Evolutionary conservation across 2,329 filamentous ascomycete genomes (phyloP).

Genomic region (Cordyceps sp.): DNA sequence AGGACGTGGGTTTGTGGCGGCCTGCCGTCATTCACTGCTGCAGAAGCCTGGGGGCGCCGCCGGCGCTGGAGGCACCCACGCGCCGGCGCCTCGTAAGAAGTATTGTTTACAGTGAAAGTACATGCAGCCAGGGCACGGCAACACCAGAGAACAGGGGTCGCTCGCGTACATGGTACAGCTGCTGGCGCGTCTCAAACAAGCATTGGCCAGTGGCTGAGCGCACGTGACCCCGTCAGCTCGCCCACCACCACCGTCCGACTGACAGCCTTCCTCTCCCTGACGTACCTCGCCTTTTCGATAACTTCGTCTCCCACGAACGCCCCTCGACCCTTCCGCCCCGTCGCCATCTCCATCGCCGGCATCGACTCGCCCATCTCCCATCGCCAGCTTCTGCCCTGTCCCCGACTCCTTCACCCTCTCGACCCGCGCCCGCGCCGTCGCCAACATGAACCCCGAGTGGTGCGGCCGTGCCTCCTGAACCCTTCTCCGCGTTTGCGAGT

Average conservation of each 20-base stretch:
- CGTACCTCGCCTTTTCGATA: slow-evolving; percentile 8
- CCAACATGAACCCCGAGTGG: slow-evolving; percentile 85
- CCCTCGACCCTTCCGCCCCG: background rate
- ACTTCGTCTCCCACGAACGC: background rate
- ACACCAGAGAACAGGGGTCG: too few relatives aligned
- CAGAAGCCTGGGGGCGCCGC: too few relatives aligned
- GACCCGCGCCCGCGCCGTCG: slow-evolving; percentile 3
- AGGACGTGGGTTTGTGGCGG: too few relatives aligned
- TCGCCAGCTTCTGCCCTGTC: background rate
- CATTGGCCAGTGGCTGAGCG: background rate
- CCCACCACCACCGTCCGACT: slow-evolving; percentile 6
- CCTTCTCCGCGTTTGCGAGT: slow-evolving; percentile 6
- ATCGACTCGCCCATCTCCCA: too few relatives aligned
- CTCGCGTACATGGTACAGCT: slow-evolving; percentile 11
- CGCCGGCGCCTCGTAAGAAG: too few relatives aligned
- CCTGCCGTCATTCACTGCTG: too few relatives aligned
- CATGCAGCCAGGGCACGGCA: too few relatives aligned
- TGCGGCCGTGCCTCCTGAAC: slow-evolving; percentile 32
- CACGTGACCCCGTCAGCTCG: slow-evolving; percentile 2
- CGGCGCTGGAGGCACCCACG: too few relatives aligned
- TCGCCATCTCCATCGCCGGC: slow-evolving; percentile 13
- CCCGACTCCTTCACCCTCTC: background rate
- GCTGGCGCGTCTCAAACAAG: slow-evolving; percentile 5
- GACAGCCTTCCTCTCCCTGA: slow-evolving; percentile 15
- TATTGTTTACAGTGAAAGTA: too few relatives aligned